These are phyloP conservation scores for Salvia miltiorrhiza DNA, from an alignment of 257 asterid genomes.

Conservation along the genomic window DNA sequence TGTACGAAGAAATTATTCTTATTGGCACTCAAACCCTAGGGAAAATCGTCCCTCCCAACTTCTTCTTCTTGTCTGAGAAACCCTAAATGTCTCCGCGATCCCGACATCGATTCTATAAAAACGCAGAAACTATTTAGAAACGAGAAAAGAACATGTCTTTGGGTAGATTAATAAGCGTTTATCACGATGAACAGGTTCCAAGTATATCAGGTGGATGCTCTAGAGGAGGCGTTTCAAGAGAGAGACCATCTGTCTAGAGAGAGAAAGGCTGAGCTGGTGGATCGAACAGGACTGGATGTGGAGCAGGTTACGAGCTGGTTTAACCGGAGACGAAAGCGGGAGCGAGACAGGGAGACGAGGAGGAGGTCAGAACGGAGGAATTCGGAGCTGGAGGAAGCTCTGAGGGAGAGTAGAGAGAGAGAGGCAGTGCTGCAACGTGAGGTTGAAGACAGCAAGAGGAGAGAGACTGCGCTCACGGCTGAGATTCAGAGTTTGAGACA, in stretches of 20 bases:
- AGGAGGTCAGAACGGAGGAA: conserved; percentile 3
- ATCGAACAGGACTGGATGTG: conserved; percentile 29
- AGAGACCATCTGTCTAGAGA: conserved; percentile 6
- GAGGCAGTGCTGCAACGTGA: conserved; percentile 14
- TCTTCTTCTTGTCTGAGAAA: too few relatives aligned
- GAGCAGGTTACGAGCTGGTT: conserved; percentile 28
- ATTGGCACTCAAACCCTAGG: too few relatives aligned
- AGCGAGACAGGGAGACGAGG: not conserved
- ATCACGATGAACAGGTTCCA: conserved; percentile 16
- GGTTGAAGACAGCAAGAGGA: conserved; percentile 17
- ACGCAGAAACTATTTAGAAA: too few relatives aligned
- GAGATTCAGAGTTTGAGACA: not conserved
- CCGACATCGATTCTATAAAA: too few relatives aligned
- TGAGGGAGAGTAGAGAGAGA: conserved; percentile 19
- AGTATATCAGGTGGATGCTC: conserved; percentile 9
- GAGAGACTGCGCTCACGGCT: not conserved
- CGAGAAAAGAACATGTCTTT: too few relatives aligned
- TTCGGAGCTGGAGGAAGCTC: conserved; percentile 6
- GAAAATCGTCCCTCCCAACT: too few relatives aligned
- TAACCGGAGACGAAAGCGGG: conserved; percentile 14
- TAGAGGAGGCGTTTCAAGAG: conserved; percentile 16
- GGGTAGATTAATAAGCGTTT: not conserved
- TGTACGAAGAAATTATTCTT: too few relatives aligned
- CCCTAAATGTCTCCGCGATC: too few relatives aligned
- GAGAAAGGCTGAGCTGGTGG: conserved; percentile 16